A percentile compares a stretch with the other conserved stretches of the same genome.
phyloP scores from a whole-genome alignment of 108 stramenopile species.

The Halocafeteria seosinensis region DNA sequence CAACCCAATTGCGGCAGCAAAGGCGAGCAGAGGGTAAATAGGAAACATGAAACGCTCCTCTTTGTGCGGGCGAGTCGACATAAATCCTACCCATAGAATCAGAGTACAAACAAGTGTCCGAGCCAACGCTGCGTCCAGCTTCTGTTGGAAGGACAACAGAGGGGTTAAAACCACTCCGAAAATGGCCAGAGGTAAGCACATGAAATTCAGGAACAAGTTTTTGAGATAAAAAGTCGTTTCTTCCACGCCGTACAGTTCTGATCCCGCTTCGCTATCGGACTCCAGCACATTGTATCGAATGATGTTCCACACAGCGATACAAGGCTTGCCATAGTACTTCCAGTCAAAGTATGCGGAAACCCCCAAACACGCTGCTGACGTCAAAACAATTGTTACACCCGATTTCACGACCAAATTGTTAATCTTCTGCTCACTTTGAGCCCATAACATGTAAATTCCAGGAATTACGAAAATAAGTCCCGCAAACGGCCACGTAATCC shows the following conservation, averaged over 20 bases:
- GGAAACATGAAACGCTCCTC: conserved; percentile 86
- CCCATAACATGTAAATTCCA: conserved; percentile 46
- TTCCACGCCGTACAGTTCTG: conserved; percentile 79
- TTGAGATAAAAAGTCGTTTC: conserved; percentile 70
- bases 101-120: conserved; percentile 6
- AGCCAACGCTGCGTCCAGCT: not conserved
- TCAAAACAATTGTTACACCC: not conserved
- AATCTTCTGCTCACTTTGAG: not conserved
- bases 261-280: conserved; percentile 54
- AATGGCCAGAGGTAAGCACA: no score
- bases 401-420: not conserved
- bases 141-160: not conserved
- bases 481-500: conserved; percentile 89
- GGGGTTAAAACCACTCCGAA: conserved; percentile 26
- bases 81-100: conserved; percentile 59
- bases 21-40: conserved; percentile 26
- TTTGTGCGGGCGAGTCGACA: conserved; percentile 75
- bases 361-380: not conserved
- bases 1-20: no score
- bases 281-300: conserved; percentile 28
- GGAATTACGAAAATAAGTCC: conserved; percentile 69
- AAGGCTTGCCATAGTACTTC: conserved; percentile 5
- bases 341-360: not conserved
- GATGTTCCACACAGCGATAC: conserved; percentile 25
- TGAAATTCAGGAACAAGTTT: conserved; percentile 75